phyloP scores from a whole-genome alignment of 148 eudicot genomes.

The Chenopodium album region DNA sequence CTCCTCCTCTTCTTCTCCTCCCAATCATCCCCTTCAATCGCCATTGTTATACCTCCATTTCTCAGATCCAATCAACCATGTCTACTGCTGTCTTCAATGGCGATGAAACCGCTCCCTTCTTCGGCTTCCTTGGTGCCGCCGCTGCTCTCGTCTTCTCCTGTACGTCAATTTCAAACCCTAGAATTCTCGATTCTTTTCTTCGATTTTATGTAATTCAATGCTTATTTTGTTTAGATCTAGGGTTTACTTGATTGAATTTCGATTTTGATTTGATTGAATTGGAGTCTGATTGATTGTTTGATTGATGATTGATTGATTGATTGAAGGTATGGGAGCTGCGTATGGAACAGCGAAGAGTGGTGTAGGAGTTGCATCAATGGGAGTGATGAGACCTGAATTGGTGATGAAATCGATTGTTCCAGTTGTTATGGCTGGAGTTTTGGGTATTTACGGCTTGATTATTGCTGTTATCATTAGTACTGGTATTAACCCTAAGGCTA shows the following conservation, averaged over 20 bases:
- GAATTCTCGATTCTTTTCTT: background rate
- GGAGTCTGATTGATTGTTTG: background rate
- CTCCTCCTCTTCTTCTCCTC: background rate
- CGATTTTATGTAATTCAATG: background rate
- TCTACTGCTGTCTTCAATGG: slow-evolving; percentile 41
- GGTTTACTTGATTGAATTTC: background rate
- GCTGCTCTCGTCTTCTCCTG: slow-evolving; percentile 65
- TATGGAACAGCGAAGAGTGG: slow-evolving; percentile 84
- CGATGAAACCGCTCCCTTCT: slow-evolving; percentile 66
- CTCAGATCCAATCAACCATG: slow-evolving; percentile 31
- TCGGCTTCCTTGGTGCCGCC: slow-evolving; percentile 64
- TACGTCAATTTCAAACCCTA: slow-evolving; percentile 7
- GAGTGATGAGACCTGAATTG: slow-evolving; percentile 83
- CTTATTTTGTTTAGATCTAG: background rate
- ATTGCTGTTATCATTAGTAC: slow-evolving; percentile 82
- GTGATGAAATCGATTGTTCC: slow-evolving; percentile 88
- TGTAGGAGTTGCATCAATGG: slow-evolving; percentile 81
- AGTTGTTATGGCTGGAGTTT: slow-evolving; percentile 84
- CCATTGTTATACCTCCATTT: slow-evolving; percentile 11
- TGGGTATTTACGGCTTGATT: slow-evolving; percentile 77
- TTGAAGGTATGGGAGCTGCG: slow-evolving; percentile 76
- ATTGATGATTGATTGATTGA: background rate
- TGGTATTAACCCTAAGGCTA: slow-evolving; percentile 81
- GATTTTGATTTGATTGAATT: background rate
- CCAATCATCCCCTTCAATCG: background rate